Evolutionary conservation across 75 land plant genomes (phyloP), one percentile per base, ranked within the genome.

Genomic region (Ceratopteris richardii): DNA sequence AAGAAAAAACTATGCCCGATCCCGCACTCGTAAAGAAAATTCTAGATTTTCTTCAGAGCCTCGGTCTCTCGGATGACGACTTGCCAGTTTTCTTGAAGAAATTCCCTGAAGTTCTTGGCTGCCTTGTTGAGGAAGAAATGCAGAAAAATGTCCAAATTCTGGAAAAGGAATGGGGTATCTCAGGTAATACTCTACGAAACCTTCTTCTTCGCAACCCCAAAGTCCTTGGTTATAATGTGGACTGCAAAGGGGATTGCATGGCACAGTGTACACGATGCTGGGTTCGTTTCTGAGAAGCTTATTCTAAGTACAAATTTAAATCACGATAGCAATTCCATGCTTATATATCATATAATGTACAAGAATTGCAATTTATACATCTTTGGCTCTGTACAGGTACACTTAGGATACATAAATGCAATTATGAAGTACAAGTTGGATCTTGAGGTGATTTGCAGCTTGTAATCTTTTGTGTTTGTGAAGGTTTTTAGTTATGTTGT

Each of bases 251-350:
- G 43, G 90, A 89, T 41, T 93, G 98, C 52, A 71, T 83, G 57
- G 98, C 96, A 4, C 56, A 89, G 59, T 93, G 98, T 70, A 93
- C 98, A 9, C 70, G 98, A 17, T 93, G 98, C 69, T 93, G 98
- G 98, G 98, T 69, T 29, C 77, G 98, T 50, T 93, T 93, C 56
- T 93, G 48, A 46, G 48, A 40, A 9, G 42, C 14, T 9, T 40
- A 40, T 40, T 40, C n/a, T n/a, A n/a, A n/a, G n/a, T n/a, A n/a
- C n/a, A n/a, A n/a, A n/a, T n/a, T n/a, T n/a, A n/a, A n/a, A n/a
- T n/a, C n/a, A n/a, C n/a, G n/a, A n/a, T n/a, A n/a, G n/a, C n/a
- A n/a, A n/a, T n/a, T n/a, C n/a, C n/a, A n/a, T n/a, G n/a, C n/a
- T n/a, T n/a, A n/a, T n/a, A n/a, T n/a, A n/a, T n/a, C n/a, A n/a